Conservation (phyloP, 139 green algal genomes). For the Tetraselmis striata region DNA sequence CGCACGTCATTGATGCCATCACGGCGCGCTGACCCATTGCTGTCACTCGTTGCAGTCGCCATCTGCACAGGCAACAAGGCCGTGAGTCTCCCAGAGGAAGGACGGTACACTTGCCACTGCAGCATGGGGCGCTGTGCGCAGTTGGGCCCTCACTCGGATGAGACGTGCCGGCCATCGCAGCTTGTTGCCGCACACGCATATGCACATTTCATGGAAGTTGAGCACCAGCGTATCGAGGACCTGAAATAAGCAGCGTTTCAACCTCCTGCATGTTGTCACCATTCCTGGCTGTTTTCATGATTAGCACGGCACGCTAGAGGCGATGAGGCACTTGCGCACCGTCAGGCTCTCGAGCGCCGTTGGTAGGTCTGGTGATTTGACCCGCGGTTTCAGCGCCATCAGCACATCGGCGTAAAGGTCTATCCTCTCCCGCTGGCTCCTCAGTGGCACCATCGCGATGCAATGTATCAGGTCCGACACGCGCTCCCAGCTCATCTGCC, state of each 20-base stretch:
- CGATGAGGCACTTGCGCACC: no score
- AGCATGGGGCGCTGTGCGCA: no score
- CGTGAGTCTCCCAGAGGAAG: no score
- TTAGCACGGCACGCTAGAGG: no score
- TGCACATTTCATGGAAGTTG: not conserved
- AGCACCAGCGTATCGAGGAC: not conserved
- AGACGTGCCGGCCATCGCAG: not conserved
- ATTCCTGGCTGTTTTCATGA: no score
- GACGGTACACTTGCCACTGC: no score
- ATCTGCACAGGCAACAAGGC: no score
- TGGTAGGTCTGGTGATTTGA: not conserved
- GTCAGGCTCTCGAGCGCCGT: not conserved
- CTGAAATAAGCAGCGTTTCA: no score
- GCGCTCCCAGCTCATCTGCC: not conserved
- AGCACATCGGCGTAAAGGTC: not conserved
- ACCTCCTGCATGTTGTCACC: no score
- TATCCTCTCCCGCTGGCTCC: not conserved
- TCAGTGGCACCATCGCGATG: not conserved
- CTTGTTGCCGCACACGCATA: not conserved
- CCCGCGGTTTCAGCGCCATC: not conserved
- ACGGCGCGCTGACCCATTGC: no score
- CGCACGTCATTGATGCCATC: no score
- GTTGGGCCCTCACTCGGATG: not conserved
- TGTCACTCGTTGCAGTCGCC: no score
- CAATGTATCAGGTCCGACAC: not conserved